phyloP scores from a whole-genome alignment of 495 filamentous ascomycete species.

The Penicillium canescens region DNA sequence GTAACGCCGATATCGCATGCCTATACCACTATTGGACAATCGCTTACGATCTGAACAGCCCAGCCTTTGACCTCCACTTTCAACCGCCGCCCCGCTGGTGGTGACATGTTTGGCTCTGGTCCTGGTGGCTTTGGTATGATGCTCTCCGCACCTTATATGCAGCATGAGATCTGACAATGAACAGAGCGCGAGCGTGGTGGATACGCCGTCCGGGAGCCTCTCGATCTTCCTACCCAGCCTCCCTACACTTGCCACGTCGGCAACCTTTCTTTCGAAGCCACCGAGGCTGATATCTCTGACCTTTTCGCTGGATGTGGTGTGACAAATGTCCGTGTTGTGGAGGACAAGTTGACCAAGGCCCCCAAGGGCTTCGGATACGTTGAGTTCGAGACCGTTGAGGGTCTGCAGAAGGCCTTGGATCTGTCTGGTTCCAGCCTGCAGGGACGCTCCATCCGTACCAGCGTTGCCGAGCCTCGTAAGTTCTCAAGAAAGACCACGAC shows the following conservation, averaged over 20 bases:
- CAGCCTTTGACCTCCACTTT: slow-evolving; percentile 38
- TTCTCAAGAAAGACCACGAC: slow-evolving; percentile 13
- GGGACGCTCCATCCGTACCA: slow-evolving; percentile 84
- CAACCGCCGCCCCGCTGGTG: slow-evolving; percentile 46
- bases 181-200: slow-evolving; percentile 51
- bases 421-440: slow-evolving; percentile 77
- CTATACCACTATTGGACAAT: background rate
- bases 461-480: slow-evolving; percentile 83
- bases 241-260: slow-evolving; percentile 95
- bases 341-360: slow-evolving; percentile 85
- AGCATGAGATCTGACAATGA: slow-evolving; percentile 18
- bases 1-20: slow-evolving; percentile 14
- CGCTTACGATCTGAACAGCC: slow-evolving; percentile 23
- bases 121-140: slow-evolving; percentile 27
- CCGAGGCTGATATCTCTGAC: slow-evolving; percentile 71
- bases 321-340: slow-evolving; percentile 89
- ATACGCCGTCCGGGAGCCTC: slow-evolving; percentile 72
- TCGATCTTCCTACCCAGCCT: slow-evolving; percentile 85
- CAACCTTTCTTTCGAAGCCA: slow-evolving; percentile 93
- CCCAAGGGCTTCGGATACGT: slow-evolving; percentile 99
- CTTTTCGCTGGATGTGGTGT: slow-evolving; percentile 85
- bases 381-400: slow-evolving; percentile 85
- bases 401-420: slow-evolving; percentile 86
- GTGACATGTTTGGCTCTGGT: slow-evolving; percentile 42
- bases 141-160: background rate